Base-by-base conservation (phyloP, 2,329 filamentous ascomycete genomes). In the Diaporthe sp. region DNA sequence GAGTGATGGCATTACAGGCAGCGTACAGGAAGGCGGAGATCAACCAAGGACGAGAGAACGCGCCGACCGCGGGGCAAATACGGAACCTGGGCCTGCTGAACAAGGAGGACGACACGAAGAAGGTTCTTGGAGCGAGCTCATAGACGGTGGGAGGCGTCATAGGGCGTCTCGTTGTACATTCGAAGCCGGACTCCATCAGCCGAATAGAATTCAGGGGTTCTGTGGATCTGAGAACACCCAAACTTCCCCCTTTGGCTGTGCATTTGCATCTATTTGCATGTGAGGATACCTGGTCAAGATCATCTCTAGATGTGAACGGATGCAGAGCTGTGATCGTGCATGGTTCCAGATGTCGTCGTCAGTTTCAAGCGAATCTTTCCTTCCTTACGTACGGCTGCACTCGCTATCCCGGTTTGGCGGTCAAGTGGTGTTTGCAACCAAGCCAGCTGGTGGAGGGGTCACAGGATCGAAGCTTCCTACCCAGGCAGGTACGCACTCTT, bases 31-130 rank as follows among this genome's bases (percentile, higher is more conserved):
- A 95, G 86, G 91, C 93, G 75, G 92, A 95, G 85, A 90, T 92
- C 74, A 89, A 93, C 80, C 92, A 93, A 80, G 90, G 94, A 78
- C 91, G 94, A 87, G 94, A 97, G 83, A 92, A 95, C 82, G 93
- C 92, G 75, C 95, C 95, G 76, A 95, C 91, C 78, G 94, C 94
- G 7, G 95, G 94, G 76, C 92, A 97, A 88, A 97, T 98, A 89
- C 90, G 95, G 84, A 95, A 94, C 84, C 85, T 98, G 77, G 96
- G 96, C 60, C 85, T 98, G 79, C 82, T 98, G 80, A 93, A 93
- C 82, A 95, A 95, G 84, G 93, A 97, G 79, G 94, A 97, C 80
- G 94, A 97, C 80, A 91, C 92, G 74, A 91, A 93, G 83, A 89
- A 90, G 82, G 88, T 91, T 75, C 79, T 90, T 70, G 86, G 85